Base-by-base conservation (phyloP, 108 stramenopile species). In the Cyclostephanos tholiformis region DNA sequence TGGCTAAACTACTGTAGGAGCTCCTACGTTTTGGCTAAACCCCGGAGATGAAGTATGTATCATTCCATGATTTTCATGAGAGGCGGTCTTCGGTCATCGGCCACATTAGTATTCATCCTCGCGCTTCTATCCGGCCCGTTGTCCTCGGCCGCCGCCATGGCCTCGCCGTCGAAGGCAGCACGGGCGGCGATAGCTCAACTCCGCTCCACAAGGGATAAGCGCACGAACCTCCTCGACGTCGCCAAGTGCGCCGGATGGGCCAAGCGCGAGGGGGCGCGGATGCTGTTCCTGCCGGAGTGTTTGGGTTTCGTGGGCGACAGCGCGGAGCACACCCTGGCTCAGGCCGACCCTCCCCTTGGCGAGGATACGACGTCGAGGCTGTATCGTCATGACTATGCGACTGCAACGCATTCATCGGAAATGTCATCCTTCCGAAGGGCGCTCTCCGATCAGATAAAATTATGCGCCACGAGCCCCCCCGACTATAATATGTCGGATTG, bases 271-370 rank as follows among this genome's bases (percentile, higher is more conserved):
- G 82, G 83, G 5, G 85, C 90, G 11, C 62, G 48, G 22, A 92
- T 95, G 90, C 72, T 95, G 0, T 95, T 95, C 72, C 59, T 95
- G 2, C 94, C 94, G 1, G 94, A 95, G 69, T 90, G 89, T 71
- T 89, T 89, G 76, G 91, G 94, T 19, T 95, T 90, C 60, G 84
- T 95, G 57, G 94, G 94, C 10, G 84, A 87, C 53, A 79, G 57
- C 69, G 76, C 87, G 6, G 67, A 52, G 32, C 84, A 92, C 60
- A 95, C 94, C 0, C 16, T 92, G 61, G 69, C 81, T 27, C 50
- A 91, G 30, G 91, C 94, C 5, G 94, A 95, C 65, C 80, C 83
- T 35, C 73, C 83, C 6, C 41, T 84, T 17, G 29, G 38, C 27
- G 56, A 36, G 20, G 44, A 46, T 46, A 1, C 44, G 16, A 17